A percentile compares a stretch with the other conserved stretches of the same genome.
These are phyloP conservation scores for Corylus heterophylla DNA, from an alignment of 306 rosid genomes.

Conservation along the genomic window DNA sequence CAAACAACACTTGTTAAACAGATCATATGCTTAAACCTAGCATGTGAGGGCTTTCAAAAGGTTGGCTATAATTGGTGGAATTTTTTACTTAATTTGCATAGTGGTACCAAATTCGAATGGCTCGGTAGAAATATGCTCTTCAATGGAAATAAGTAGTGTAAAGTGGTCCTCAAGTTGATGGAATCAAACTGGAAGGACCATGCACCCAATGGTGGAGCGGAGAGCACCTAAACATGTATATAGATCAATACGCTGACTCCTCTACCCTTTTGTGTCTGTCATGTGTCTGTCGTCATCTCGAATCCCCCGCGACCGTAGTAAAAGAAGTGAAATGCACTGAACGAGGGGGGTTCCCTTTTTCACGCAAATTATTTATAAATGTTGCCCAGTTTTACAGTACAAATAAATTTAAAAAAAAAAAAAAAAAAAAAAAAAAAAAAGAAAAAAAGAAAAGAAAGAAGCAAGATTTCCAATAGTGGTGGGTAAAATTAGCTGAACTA, in stretches of 20 bases:
- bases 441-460: background rate
- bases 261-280: constrained; percentile 32
- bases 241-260: constrained; percentile 19
- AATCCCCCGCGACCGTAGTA: constrained; percentile 50
- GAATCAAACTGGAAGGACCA: constrained; percentile 18
- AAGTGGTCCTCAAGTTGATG: background rate
- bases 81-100: too few species aligned
- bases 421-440: background rate
- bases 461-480: constrained; percentile 6
- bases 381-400: background rate
- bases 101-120: too few species aligned
- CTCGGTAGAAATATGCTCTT: too few species aligned
- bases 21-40: too few species aligned
- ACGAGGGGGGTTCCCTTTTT: constrained; percentile 43
- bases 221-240: constrained; percentile 26
- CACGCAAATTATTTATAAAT: constrained; percentile 12
- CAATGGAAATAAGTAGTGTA: background rate
- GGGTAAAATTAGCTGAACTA: constrained; percentile 35
- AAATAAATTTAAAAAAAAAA: constrained; percentile 1
- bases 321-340: constrained; percentile 33
- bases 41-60: too few species aligned
- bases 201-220: constrained; percentile 14
- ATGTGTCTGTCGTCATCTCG: constrained; percentile 42
- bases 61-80: too few species aligned
- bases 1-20: too few species aligned